Evolutionary conservation across 306 rosid genomes (phyloP), one percentile per base, ranked within the genome.

Genomic region (Alnus rubra): DNA sequence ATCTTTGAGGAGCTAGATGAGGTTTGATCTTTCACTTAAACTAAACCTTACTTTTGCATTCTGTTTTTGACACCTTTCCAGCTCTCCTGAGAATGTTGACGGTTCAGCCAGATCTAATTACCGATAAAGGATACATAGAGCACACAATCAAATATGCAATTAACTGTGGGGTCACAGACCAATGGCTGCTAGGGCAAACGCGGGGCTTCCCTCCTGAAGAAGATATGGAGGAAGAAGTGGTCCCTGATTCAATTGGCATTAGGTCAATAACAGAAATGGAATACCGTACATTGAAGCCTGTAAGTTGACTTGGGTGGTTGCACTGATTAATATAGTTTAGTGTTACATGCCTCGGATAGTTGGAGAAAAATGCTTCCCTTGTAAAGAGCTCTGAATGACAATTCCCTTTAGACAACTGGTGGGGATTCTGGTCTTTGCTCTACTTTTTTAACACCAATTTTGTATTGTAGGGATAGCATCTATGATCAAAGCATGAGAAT

Each of bases 71-170:
- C 77, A 30, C 51, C 74, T 74, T 83, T 88, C 76, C 96, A 95
- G 99, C 84, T 59, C 90, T 95, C 79, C 69, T 95, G 90, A 86
- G 97, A 83, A 90, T 87, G 97, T 80, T 95, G 84, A 79, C 97
- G 2, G 94, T 95, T 82, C 92, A 93, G 80, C 89, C 91, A 23
- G 80, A 95, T 79, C 74, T 85, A 77, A 78, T 89, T 39, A 88
- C 94, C 18, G 98, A 95, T 73, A 93, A 86, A 86, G 90, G 83
- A 71, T 95, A 91, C 86, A 80, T 95, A 67, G 91, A 89, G 85
- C 93, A 79, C 71, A 67, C 90, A 49, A 87, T 95, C 82, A 88
- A 77, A 83, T 91, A 88, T 86, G 99, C 99, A 63, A 91, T 93
- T 69, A 74, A 93, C 44, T 91, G 98, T 63, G 99, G 99, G 12